Base-by-base conservation (phyloP, 2,329 filamentous ascomycete species). In the Arthrobotrys sphaeroides region DNA sequence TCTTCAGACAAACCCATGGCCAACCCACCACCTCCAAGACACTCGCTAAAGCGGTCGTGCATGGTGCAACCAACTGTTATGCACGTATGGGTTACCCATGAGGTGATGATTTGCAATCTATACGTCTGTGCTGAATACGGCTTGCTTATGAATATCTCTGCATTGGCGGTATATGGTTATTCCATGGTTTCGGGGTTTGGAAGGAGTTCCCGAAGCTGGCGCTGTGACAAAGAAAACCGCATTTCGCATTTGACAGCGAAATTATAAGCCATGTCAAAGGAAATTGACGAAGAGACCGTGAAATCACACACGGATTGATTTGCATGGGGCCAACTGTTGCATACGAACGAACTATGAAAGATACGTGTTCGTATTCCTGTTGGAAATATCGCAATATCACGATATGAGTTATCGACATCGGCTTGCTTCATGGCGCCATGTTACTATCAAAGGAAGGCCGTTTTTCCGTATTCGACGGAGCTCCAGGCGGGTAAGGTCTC, bases 101-200 rank as follows among this genome's bases (percentile, higher is more conserved):
- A 61, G 66, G 55, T 70, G 66, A 61, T 61, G 55, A 70, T 70
- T 70, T 45, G 66, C 55, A 62, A 55, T 45, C 33, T 16, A 43
- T 66, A 42, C 12, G 45, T 70, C 43, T 62, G 66, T 61, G 66
- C 66, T 36, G 53, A 62, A 62, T 62, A 45, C 38, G 38, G n/a
- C n/a, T 55, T 38, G 31, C 36, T 45, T 10, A 24, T 10, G 20
- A 43, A 20, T n/a, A 51, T 12, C 16, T 36, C n/a, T n/a, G n/a
- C n/a, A n/a, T 22, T 24, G 51, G 51, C 31, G 20, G 51, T 24
- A 38, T 28, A 55, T 55, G 31, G 51, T 22, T n/a, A n/a, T n/a
- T n/a, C n/a, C n/a, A n/a, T n/a, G n/a, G n/a, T n/a, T n/a, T 36
- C 31, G 18, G 4, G 20, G 51, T 38, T 38, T 55, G 51, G 51